These are phyloP conservation scores for Helicostylum pulchrum DNA, from an alignment of 192 early-diverging fungal genomes.

Conservation along the genomic window DNA sequence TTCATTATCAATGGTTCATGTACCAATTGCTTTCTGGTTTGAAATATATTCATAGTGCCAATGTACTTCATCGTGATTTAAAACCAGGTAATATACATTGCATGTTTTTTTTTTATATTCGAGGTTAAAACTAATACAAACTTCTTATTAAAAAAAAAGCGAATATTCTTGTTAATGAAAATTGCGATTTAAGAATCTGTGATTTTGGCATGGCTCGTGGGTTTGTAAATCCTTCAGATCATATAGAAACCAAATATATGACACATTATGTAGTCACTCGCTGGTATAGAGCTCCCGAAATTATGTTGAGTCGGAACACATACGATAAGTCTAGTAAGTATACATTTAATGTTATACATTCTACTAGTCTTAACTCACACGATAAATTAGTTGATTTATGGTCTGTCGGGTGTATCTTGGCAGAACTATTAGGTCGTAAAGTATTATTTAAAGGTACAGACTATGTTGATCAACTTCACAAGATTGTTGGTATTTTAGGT, in stretches of 20 bases:
- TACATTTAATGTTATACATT: neutral
- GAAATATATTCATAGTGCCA: conserved; percentile 73
- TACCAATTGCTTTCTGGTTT: conserved; percentile 66
- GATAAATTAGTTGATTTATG: conserved; percentile 71
- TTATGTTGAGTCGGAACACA: conserved; percentile 83
- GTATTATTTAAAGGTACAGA: conserved; percentile 88
- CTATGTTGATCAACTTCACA: conserved; percentile 91
- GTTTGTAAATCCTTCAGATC: conserved; percentile 60
- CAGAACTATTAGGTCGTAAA: conserved; percentile 77
- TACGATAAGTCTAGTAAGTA: conserved; percentile 88
- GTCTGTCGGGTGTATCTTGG: conserved; percentile 95
- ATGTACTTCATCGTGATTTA: conserved; percentile 81
- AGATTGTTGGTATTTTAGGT: conserved; percentile 84
- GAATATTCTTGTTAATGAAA: conserved; percentile 85
- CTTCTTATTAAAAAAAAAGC: conserved; percentile 25
- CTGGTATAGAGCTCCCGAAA: conserved; percentile 95
- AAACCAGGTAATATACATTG: conserved; percentile 62
- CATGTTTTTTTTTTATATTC: neutral
- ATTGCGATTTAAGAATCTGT: conserved; percentile 92
- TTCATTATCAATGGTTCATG: conserved; percentile 61
- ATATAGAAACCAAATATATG: conserved; percentile 69
- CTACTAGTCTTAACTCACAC: neutral
- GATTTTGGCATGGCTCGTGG: conserved; percentile 95
- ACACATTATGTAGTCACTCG: conserved; percentile 95
- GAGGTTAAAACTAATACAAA: neutral